These are phyloP conservation scores for Cymodocea nodosa DNA, from an alignment of 116 monocot genomes.

Conservation along the genomic window DNA sequence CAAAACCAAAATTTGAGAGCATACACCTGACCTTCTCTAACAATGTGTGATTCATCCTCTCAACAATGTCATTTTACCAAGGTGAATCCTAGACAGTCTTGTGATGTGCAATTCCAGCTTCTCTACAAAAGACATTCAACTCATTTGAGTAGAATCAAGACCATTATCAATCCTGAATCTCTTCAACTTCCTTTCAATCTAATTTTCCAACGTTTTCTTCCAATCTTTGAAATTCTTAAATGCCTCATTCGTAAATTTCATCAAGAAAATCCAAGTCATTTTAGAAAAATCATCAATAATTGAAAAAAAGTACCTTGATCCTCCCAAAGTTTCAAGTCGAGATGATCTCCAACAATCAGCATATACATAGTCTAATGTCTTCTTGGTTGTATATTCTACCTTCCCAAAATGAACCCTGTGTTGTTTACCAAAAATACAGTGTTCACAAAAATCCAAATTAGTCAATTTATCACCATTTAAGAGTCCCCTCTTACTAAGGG, in stretches of 20 bases:
- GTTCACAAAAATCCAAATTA: constrained; percentile 2
- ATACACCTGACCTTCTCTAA: constrained; percentile 4
- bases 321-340: background rate
- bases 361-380: constrained; percentile 1
- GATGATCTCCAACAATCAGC: constrained; percentile 2
- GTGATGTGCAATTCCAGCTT: background rate
- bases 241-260: background rate
- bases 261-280: constrained; percentile 6
- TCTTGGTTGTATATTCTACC: background rate
- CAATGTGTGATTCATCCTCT: constrained; percentile 10
- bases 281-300: constrained; percentile 17
- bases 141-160: constrained; percentile 12
- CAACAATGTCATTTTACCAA: constrained; percentile 15
- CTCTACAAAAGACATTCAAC: constrained; percentile 11
- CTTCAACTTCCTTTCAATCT: background rate
- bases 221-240: constrained; percentile 5
- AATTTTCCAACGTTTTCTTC: constrained; percentile 7
- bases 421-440: constrained; percentile 10
- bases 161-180: constrained; percentile 10
- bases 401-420: background rate
- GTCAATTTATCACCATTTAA: background rate
- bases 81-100: background rate
- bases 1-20: constrained; percentile 3
- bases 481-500: background rate
- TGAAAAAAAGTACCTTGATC: constrained; percentile 4